Evolutionary conservation across 768 basidiomycete genomes (phyloP).

Genomic region (Crassisporium funariophilum): DNA sequence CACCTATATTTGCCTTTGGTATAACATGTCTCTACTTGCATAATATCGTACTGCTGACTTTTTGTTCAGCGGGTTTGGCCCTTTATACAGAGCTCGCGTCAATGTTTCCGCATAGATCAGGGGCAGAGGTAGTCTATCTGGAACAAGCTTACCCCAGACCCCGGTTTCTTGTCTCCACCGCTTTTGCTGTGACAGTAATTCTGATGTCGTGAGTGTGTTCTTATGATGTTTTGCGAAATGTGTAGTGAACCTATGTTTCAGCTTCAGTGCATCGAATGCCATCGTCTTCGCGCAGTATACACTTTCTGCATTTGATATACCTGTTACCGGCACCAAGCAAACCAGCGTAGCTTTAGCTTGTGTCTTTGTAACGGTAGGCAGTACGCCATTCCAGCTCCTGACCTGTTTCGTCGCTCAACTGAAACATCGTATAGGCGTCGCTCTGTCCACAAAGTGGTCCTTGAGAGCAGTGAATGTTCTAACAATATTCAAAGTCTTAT

Average conservation of each 20-base stretch:
- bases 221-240: not conserved
- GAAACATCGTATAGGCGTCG: slow-evolving; percentile 26
- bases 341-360: slow-evolving; percentile 26
- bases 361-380: slow-evolving; percentile 26
- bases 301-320: slow-evolving; percentile 32
- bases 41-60: not conserved
- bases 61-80: slow-evolving; percentile 33
- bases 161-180: slow-evolving; percentile 42
- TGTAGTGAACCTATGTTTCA: slow-evolving; percentile 7
- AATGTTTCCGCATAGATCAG: slow-evolving; percentile 50
- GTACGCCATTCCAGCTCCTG: slow-evolving; percentile 17
- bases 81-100: slow-evolving; percentile 47
- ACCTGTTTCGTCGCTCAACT: not conserved
- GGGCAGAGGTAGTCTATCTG: slow-evolving; percentile 51
- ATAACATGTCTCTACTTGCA: not conserved
- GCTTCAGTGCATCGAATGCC: slow-evolving; percentile 35
- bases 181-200: slow-evolving; percentile 42
- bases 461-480: slow-evolving; percentile 33
- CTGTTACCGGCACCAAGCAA: slow-evolving; percentile 29
- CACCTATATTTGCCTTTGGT: slow-evolving; percentile 37
- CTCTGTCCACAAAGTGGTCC: slow-evolving; percentile 38
- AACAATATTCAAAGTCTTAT: slow-evolving; percentile 31
- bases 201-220: slow-evolving; percentile 33
- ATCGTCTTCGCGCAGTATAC: slow-evolving; percentile 43
- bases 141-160: slow-evolving; percentile 49